Conservation (phyloP, 2,329 filamentous ascomycete genomes). For the Sphaerulina musiva region DNA sequence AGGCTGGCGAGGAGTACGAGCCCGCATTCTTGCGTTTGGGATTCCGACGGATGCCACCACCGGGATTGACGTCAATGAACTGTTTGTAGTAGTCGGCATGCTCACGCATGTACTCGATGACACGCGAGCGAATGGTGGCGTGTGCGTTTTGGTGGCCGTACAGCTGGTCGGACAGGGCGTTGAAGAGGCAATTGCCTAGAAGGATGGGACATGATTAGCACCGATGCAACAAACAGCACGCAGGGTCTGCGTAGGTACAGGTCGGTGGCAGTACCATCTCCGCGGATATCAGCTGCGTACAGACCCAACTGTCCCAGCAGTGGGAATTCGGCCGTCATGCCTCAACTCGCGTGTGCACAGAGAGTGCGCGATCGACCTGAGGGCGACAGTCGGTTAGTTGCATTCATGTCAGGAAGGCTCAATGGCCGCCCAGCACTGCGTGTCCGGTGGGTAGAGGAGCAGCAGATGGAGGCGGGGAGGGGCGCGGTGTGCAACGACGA, state of each 20-base stretch:
- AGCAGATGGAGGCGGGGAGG: no score
- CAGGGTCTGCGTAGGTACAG: not conserved
- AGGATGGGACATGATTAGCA: not conserved
- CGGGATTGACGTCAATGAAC: conserved; percentile 53
- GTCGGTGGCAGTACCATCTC: conserved; percentile 50
- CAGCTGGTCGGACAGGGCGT: conserved; percentile 60
- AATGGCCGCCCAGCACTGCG: not conserved
- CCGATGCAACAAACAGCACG: no score
- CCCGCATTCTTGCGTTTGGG: conserved; percentile 53
- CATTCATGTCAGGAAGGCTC: conserved; percentile 2
- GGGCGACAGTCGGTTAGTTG: conserved; percentile 2
- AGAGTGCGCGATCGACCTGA: conserved; percentile 1
- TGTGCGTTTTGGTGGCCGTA: conserved; percentile 55
- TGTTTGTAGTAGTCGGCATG: conserved; percentile 57
- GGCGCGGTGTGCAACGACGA: not conserved
- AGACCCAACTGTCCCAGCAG: conserved; percentile 52
- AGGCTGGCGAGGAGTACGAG: conserved; percentile 42
- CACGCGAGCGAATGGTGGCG: conserved; percentile 51
- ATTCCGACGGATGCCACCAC: conserved; percentile 51
- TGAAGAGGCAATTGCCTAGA: conserved; percentile 63
- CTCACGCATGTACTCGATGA: conserved; percentile 57
- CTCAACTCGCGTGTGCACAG: conserved; percentile 4
- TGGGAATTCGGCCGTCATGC: conserved; percentile 45
- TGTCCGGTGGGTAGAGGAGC: not conserved
- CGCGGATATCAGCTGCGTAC: conserved; percentile 53